A percentile compares a stretch with the other conserved stretches of the same genome.
Evolutionary conservation across 2,329 filamentous ascomycete species (phyloP).

Genomic region (Metarhizium robertsii): DNA sequence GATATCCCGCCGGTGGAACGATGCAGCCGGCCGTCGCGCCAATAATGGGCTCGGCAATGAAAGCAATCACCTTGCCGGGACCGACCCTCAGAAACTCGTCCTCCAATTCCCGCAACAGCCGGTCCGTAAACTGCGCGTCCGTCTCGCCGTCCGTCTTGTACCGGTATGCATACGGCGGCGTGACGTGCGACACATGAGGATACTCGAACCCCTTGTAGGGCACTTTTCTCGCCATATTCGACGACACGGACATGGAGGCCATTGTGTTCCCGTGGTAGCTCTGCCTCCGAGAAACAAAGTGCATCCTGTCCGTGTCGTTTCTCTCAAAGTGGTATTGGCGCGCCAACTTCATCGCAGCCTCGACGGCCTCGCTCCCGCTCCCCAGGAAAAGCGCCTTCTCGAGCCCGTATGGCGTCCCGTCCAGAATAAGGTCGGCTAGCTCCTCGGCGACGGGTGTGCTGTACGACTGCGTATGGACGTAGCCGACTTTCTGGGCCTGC

Average conservation of each 20-base stretch:
- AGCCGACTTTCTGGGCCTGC: slow-evolving; percentile 37
- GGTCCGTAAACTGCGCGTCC: slow-evolving; percentile 28
- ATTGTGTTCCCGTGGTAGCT: slow-evolving; percentile 42
- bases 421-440: slow-evolving; percentile 11
- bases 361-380: slow-evolving; percentile 27
- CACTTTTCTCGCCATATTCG: slow-evolving; percentile 15
- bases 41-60: slow-evolving; percentile 41
- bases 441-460: slow-evolving; percentile 17
- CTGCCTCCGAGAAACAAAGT: slow-evolving; percentile 34
- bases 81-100: slow-evolving; percentile 36
- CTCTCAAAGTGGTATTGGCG: slow-evolving; percentile 37
- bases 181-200: slow-evolving; percentile 1
- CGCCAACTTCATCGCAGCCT: slow-evolving; percentile 38
- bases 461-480: slow-evolving; percentile 18
- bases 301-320: slow-evolving; percentile 23
- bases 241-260: slow-evolving; percentile 32
- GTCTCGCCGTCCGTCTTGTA: slow-evolving; percentile 18
- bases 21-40: slow-evolving; percentile 42
- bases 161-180: slow-evolving; percentile 1
- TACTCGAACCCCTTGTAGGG: slow-evolving; percentile 18
- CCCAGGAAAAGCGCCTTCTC: slow-evolving; percentile 17
- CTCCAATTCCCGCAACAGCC: slow-evolving; percentile 35
- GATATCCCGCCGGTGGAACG: slow-evolving; percentile 41
- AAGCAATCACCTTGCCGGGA: slow-evolving; percentile 35
- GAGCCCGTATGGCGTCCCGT: slow-evolving; percentile 4